Evolutionary conservation across 139 green algal genomes (phyloP).

Genomic region (Micromonas pusilla): DNA sequence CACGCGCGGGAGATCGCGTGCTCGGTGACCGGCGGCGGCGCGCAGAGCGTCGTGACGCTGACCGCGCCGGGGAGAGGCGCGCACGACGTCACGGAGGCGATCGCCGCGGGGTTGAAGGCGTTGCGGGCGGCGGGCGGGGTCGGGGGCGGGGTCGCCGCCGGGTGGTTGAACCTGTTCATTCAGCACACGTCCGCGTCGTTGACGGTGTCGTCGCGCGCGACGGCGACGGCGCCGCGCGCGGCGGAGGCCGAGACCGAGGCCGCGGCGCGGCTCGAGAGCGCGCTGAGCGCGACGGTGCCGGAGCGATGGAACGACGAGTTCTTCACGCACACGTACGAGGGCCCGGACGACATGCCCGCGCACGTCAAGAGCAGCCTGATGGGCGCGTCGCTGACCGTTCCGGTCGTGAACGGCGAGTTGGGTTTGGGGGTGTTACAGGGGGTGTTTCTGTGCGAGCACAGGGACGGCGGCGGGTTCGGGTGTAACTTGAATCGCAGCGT

Average conservation of each 20-base stretch:
- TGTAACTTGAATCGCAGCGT: neutral
- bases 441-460: slow-evolving; percentile 46
- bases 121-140: neutral
- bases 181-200: slow-evolving; percentile 44
- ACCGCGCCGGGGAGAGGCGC: neutral
- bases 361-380: slow-evolving; percentile 47
- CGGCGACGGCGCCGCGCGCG: slow-evolving; percentile 25
- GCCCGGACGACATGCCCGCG: slow-evolving; percentile 47
- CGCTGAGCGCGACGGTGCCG: slow-evolving; percentile 34
- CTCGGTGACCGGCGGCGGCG: neutral
- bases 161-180: slow-evolving; percentile 26
- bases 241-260: neutral
- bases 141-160: neutral
- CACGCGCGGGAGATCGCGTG: slow-evolving; percentile 6
- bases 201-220: slow-evolving; percentile 43
- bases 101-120: too few species aligned
- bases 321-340: slow-evolving; percentile 34
- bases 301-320: slow-evolving; percentile 36
- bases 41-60: neutral
- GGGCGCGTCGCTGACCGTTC: slow-evolving; percentile 38
- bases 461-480: slow-evolving; percentile 30
- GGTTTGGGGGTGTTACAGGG: slow-evolving; percentile 38
- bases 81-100: neutral
- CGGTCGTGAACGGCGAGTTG: slow-evolving; percentile 35
- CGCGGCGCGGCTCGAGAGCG: slow-evolving; percentile 34